Base-by-base conservation (phyloP, 768 basidiomycete genomes). In the Lanmaoa pseudosensibilis region DNA sequence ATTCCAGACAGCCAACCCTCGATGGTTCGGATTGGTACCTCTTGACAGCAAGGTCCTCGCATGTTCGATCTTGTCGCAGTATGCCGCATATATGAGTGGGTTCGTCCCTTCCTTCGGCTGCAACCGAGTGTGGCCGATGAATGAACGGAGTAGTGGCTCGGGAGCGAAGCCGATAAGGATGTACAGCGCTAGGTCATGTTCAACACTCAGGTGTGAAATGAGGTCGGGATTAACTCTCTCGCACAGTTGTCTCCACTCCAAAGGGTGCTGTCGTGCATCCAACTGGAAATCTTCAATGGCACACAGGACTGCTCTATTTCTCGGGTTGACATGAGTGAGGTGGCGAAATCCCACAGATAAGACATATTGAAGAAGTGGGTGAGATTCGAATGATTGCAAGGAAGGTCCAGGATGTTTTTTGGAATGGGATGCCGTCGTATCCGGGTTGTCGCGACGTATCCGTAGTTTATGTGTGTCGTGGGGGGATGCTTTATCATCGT, bases 31-130 rank as follows among this genome's bases (percentile, higher is more conserved):
- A 1, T 33, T 23, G 18, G 27, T 16, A n/a, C 30, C 21, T 2
- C n/a, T 13, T 5, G 50, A 56, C 6, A 56, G 43, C 3, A 56
- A 21, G 6, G 30, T 52, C 6, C 21, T 38, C n/a, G 53, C 50
- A 21, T 62, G 60, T 1, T 57, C 38, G 4, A 47, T 34, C 23
- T 55, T 61, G 9, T 32, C 34, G 9, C 49, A 48, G 8, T 52
- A 45, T 5, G 55, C 36, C 10, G 55, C 55, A 39, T 62, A 62
- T 18, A 62, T 30, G 1, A 62, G 53, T 0, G 61, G 56, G 5
- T 46, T 58, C 2, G 58, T 64, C n/a, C 57, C 39, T 3, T 30
- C 38, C 15, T 48, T 48, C 5, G 8, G 21, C 33, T 18, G 15
- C 4, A 48, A 11, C 1, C 2, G 1, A 23, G 46, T 11, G 16